Evolutionary conservation across 2,329 filamentous ascomycete species (phyloP).

Genomic region (Colletotrichum australisinense): DNA sequence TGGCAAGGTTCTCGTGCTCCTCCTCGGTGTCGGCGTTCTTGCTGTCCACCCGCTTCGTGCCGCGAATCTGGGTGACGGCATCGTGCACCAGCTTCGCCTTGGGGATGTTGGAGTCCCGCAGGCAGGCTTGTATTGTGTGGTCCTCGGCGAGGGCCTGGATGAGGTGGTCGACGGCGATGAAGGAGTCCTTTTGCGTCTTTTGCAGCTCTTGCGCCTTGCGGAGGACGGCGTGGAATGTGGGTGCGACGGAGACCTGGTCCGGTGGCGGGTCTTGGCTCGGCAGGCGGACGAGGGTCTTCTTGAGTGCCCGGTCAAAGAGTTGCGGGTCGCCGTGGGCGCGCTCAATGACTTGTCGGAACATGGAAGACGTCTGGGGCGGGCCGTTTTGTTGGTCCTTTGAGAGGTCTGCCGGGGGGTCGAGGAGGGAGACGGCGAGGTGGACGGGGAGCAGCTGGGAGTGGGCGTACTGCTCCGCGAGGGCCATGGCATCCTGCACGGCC

Average conservation of each 20-base stretch:
- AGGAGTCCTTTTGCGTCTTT: conserved; percentile 97
- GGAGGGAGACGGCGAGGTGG: conserved; percentile 86
- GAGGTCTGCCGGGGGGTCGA: conserved; percentile 79
- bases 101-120: conserved; percentile 90
- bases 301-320: conserved; percentile 86
- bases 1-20: conserved; percentile 95
- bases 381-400: conserved; percentile 88
- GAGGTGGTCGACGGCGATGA: conserved; percentile 93
- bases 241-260: conserved; percentile 85
- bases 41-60: conserved; percentile 92
- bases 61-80: conserved; percentile 91
- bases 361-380: conserved; percentile 74
- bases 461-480: conserved; percentile 87
- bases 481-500: conserved; percentile 89
- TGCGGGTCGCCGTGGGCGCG: conserved; percentile 93
- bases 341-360: conserved; percentile 95
- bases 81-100: conserved; percentile 91
- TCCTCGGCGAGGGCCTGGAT: conserved; percentile 90
- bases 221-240: conserved; percentile 83
- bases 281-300: conserved; percentile 90
- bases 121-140: conserved; percentile 73
- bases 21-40: conserved; percentile 94
- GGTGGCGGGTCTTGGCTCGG: conserved; percentile 96
- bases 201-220: conserved; percentile 89
- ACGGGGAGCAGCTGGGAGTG: conserved; percentile 92